Conservation (phyloP, 2,329 filamentous ascomycete genomes). For the Ophiostoma fasciatum region DNA sequence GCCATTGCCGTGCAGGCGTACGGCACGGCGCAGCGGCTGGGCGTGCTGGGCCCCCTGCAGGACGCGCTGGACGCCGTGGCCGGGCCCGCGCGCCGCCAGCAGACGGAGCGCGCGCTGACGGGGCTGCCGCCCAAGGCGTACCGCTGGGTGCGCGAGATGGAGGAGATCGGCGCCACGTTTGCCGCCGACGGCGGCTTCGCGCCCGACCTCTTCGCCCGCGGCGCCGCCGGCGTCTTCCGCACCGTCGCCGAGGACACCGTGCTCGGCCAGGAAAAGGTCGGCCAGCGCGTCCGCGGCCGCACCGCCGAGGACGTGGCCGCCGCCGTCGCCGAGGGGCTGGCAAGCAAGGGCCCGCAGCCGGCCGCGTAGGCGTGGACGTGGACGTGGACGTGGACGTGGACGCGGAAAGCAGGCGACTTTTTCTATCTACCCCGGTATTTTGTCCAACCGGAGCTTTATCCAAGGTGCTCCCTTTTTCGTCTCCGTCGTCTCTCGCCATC, state of each 20-base stretch:
- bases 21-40: constrained; percentile 49
- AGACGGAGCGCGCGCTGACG: constrained; percentile 27
- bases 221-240: constrained; percentile 46
- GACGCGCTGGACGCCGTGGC: constrained; percentile 35
- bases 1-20: constrained; percentile 57
- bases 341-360: too few relatives aligned
- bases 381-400: too few relatives aligned
- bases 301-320: constrained; percentile 27
- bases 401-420: too few relatives aligned
- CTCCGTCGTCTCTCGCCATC: too few relatives aligned
- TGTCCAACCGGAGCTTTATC: too few relatives aligned
- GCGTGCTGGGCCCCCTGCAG: constrained; percentile 44
- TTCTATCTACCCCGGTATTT: too few relatives aligned
- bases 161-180: constrained; percentile 56
- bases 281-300: constrained; percentile 37
- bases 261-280: constrained; percentile 43
- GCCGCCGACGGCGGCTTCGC: constrained; percentile 48
- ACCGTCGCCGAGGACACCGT: constrained; percentile 46
- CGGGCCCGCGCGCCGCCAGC: constrained; percentile 29
- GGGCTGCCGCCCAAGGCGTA: constrained; percentile 62
- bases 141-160: constrained; percentile 65
- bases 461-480: too few relatives aligned
- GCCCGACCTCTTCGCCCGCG: constrained; percentile 37
- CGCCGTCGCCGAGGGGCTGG: constrained; percentile 13
- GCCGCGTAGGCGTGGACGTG: too few relatives aligned